Base-by-base conservation (phyloP, 768 basidiomycete genomes). In the Amanita phalloides region DNA sequence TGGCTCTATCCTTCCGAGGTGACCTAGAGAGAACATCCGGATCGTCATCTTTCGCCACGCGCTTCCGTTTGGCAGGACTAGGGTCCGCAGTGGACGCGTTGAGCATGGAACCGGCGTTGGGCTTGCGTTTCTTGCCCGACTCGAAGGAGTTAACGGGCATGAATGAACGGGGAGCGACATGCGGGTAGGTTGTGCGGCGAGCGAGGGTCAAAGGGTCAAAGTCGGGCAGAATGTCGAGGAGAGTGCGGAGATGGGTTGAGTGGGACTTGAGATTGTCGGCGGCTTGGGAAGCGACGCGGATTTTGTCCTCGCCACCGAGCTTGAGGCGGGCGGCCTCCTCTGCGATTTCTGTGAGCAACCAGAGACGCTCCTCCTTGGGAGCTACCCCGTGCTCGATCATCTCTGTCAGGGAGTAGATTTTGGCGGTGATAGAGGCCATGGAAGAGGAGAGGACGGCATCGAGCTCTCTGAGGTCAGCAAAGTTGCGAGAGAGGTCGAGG, bases 281-380 rank as follows among this genome's bases (percentile, higher is more conserved):
- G 25, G 92, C 92, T 56, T 83, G 84, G 58, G 85, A 90, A 17
- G 91, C 91, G 54, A 95, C 90, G 61, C 91, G 81, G 66, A 97
- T 95, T 75, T 97, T 97, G 80, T 98, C 96, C 66, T 97, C 95
- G 49, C 89, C 90, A 25, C 95, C 94, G 55, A 92, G 79, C 67
- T 93, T 91, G 68, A 96, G 86, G 42, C 89, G 77, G 44, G 77
- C 73, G 0, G 93, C 93, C 67, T 97, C 95, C 51, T 98, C 94
- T 6, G 93, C 91, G 61, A 98, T 92, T 64, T 96, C 90, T 44
- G 82, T 78, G 58, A 99, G 81, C 30, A 94, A 79, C 73, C 82
- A 82, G 50, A 97, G 82, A 41, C 91, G 81, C 58, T 90, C 82
- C 60, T 84, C 81, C 59, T 82, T 83, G 36, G 70, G 64, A 17